These are phyloP conservation scores for Zancudomyces culisetae DNA, from an alignment of 371 early-diverging fungal species.

Conservation along the genomic window DNA sequence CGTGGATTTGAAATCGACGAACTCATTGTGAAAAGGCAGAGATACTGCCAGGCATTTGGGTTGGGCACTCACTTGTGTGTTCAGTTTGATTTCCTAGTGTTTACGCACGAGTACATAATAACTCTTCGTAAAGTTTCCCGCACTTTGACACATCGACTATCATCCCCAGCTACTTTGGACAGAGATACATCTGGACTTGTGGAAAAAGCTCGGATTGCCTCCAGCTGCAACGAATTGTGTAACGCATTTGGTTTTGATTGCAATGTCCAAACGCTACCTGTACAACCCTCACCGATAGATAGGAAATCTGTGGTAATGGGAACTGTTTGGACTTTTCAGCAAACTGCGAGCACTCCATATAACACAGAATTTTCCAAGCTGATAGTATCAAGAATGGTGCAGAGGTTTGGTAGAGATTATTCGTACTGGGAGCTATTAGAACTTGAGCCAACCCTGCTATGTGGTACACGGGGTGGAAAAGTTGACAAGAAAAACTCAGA, in stretches of 20 bases:
- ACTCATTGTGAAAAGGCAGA: constrained; percentile 70
- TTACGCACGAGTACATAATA: constrained; percentile 81
- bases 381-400: constrained; percentile 63
- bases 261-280: constrained; percentile 23
- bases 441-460: constrained; percentile 21
- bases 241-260: neutral
- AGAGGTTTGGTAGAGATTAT: constrained; percentile 65
- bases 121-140: constrained; percentile 54
- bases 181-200: constrained; percentile 3
- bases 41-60: constrained; percentile 75
- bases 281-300: constrained; percentile 56
- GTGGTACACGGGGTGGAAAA: too few relatives aligned
- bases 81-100: constrained; percentile 73
- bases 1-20: constrained; percentile 77
- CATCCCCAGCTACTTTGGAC: constrained; percentile 14
- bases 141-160: constrained; percentile 25
- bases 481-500: constrained; percentile 1
- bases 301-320: constrained; percentile 78
- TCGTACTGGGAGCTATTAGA: constrained; percentile 57
- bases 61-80: constrained; percentile 71
- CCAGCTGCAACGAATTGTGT: constrained; percentile 29
- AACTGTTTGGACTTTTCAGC: constrained; percentile 65
- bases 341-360: constrained; percentile 6
- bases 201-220: neutral
- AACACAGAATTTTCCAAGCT: constrained; percentile 33